Conservation (phyloP, 2,329 filamentous ascomycete genomes). For the Fusarium virguliforme region DNA sequence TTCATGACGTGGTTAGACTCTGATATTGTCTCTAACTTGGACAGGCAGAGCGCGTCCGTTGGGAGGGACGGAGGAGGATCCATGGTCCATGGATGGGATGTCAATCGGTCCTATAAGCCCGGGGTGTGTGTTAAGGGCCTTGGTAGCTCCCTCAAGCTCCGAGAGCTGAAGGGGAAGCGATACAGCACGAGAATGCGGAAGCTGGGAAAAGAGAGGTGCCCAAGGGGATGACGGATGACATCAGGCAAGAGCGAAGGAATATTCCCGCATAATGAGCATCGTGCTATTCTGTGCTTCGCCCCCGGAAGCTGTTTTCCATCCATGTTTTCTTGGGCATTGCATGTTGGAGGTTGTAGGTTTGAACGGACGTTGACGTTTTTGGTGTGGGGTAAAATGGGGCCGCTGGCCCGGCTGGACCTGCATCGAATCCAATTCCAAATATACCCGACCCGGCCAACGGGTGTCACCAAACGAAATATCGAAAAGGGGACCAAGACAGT, state of each 20-base stretch:
- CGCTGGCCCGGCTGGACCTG: slow-evolving; percentile 27
- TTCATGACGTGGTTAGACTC: slow-evolving; percentile 24
- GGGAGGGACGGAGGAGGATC: slow-evolving; percentile 17
- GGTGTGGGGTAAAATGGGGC: slow-evolving; percentile 38
- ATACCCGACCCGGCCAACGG: slow-evolving; percentile 3
- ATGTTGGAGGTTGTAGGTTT: slow-evolving; percentile 22
- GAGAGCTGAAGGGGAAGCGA: background rate
- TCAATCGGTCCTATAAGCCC: slow-evolving; percentile 38
- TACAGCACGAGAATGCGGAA: background rate
- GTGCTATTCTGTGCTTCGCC: slow-evolving; percentile 8
- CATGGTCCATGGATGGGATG: slow-evolving; percentile 27
- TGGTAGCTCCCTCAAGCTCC: slow-evolving; percentile 28
- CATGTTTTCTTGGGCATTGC: background rate
- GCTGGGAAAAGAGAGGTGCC: background rate
- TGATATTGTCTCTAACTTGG: slow-evolving; percentile 3
- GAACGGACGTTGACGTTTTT: slow-evolving; percentile 25
- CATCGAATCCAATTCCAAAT: slow-evolving; percentile 19
- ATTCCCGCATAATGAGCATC: slow-evolving; percentile 5
- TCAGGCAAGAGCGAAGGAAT: slow-evolving; percentile 5
- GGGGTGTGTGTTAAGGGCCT: slow-evolving; percentile 22
- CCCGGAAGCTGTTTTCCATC: background rate
- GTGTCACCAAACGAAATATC: slow-evolving; percentile 20
- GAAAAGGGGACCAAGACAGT: slow-evolving; percentile 5
- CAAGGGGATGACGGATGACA: background rate
- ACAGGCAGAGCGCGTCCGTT: slow-evolving; percentile 12